Conservation (phyloP, 768 basidiomycete species). For the Melanogaster broomeanus region DNA sequence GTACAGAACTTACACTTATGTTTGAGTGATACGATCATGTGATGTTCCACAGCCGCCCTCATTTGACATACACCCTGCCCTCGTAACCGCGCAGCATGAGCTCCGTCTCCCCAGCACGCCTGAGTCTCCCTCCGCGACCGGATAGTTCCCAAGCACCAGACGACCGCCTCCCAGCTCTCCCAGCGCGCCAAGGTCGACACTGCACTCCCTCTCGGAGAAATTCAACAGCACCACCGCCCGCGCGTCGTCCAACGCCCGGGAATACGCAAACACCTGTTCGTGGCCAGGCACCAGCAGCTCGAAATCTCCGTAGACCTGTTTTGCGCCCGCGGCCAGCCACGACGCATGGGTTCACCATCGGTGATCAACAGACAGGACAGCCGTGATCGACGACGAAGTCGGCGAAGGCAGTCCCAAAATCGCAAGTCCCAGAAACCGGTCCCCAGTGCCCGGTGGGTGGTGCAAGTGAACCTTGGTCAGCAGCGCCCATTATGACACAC, state of each 20-base stretch:
- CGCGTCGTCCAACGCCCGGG: conserved; percentile 36
- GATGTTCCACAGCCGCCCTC: neutral
- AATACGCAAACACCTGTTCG: conserved; percentile 57
- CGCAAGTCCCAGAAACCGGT: too few species aligned
- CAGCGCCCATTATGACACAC: neutral
- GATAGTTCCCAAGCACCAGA: conserved; percentile 31
- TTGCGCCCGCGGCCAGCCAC: neutral
- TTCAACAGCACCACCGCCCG: conserved; percentile 49
- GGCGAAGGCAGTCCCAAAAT: too few species aligned
- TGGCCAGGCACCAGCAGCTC: conserved; percentile 45
- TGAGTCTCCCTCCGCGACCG: neutral
- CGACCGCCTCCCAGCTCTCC: conserved; percentile 4
- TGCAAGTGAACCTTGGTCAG: too few species aligned
- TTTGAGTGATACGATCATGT: neutral
- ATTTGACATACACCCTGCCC: conserved; percentile 26
- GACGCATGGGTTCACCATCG: too few species aligned
- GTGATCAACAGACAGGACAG: too few species aligned
- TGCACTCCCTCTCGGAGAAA: conserved; percentile 36
- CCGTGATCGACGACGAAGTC: too few species aligned
- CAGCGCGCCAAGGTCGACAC: conserved; percentile 6
- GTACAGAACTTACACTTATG: too few species aligned
- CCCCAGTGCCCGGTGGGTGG: too few species aligned
- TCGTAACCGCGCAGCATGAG: conserved; percentile 29
- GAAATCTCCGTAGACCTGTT: conserved; percentile 65
- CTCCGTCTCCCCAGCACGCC: conserved; percentile 1